phyloP scores from a whole-genome alignment of 441 rosid genomes.

The Erodium texanum region DNA sequence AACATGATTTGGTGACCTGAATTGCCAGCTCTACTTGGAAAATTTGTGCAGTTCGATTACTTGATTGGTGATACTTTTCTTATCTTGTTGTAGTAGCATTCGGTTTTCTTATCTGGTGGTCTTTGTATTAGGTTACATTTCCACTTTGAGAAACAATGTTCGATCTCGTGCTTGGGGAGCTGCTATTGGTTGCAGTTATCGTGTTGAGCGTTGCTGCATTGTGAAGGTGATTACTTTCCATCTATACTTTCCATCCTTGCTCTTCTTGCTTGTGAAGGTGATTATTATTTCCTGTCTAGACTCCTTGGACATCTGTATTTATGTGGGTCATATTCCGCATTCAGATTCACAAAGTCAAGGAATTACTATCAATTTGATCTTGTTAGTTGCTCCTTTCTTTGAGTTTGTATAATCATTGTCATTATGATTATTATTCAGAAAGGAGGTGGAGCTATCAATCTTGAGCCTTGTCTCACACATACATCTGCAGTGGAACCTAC shows the following conservation, averaged over 20 bases:
- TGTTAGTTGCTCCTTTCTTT: background rate
- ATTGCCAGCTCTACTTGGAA: background rate
- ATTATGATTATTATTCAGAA: constrained; percentile 32
- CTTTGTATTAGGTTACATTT: constrained; percentile 57
- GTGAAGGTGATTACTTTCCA: constrained; percentile 51
- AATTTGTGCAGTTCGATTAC: background rate
- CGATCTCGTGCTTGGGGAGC: constrained; percentile 99
- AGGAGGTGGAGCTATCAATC: constrained; percentile 94
- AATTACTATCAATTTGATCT: background rate
- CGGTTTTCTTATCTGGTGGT: constrained; percentile 6
- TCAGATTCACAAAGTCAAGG: background rate
- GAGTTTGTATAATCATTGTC: constrained; percentile 3
- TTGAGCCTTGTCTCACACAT: constrained; percentile 91
- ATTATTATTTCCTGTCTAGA: too few relatives aligned
- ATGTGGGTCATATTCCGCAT: background rate
- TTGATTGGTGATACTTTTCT: background rate
- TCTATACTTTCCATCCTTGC: constrained; percentile 12
- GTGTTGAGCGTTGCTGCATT: constrained; percentile 90
- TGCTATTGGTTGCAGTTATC: constrained; percentile 94
- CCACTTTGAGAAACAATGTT: constrained; percentile 89
- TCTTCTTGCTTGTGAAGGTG: constrained; percentile 3
- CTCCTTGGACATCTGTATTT: background rate
- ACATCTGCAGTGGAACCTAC: constrained; percentile 95
- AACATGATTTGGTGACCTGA: background rate
- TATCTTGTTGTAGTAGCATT: background rate